Conservation (phyloP, 129 eudicot genomes). For the Centaurea solstitialis region DNA sequence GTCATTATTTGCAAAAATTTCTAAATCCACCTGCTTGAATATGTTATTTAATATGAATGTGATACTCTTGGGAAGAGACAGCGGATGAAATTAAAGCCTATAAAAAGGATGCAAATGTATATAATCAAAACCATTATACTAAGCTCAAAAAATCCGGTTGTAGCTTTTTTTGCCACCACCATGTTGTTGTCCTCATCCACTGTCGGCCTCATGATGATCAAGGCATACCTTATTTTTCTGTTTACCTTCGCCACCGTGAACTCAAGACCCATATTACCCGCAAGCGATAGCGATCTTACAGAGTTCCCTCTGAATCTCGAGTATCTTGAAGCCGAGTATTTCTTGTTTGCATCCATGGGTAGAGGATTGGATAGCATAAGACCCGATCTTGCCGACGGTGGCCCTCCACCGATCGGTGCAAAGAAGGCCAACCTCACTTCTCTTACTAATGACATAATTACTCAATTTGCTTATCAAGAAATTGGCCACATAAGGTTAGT, state of each 20-base stretch:
- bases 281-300: constrained; percentile 10
- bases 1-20: too few relatives aligned
- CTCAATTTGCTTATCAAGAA: constrained; percentile 81
- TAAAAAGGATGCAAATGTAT: too few relatives aligned
- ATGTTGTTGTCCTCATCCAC: background rate
- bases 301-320: constrained; percentile 67
- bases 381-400: constrained; percentile 56
- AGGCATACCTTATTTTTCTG: background rate
- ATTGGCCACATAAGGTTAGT: constrained; percentile 53
- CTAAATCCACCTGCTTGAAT: too few relatives aligned
- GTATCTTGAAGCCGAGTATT: constrained; percentile 85
- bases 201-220: background rate
- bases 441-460: constrained; percentile 44
- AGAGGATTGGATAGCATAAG: constrained; percentile 57
- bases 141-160: too few relatives aligned
- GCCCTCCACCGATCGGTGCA: constrained; percentile 69
- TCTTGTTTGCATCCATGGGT: constrained; percentile 69
- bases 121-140: too few relatives aligned
- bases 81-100: too few relatives aligned
- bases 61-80: too few relatives aligned
- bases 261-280: background rate
- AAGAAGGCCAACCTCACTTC: constrained; percentile 57
- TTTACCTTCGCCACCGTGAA: background rate
- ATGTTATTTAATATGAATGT: too few relatives aligned
- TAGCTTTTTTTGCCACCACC: background rate